A percentile compares a stretch with the other conserved stretches of the same genome.
Evolutionary conservation across 306 rosid species (phyloP).

Genomic region (Styphnolobium japonicum): DNA sequence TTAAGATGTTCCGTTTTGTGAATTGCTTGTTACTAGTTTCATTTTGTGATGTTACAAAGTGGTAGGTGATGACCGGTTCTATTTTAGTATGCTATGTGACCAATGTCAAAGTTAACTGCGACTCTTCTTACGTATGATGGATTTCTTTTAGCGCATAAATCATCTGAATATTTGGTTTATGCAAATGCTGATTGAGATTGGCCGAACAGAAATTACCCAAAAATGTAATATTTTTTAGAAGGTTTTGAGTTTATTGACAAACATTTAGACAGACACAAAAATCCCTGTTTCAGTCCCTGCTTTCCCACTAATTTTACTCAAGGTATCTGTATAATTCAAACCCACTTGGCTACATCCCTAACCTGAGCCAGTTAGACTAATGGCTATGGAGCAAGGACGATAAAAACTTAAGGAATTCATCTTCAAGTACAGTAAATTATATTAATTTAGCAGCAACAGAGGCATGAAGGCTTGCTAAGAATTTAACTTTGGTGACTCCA

Average conservation of each 20-base stretch:
- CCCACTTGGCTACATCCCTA: background rate
- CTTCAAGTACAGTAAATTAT: background rate
- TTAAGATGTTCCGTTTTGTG: background rate
- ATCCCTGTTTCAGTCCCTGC: background rate
- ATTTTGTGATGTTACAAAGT: background rate
- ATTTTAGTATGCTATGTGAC: background rate
- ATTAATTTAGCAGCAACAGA: background rate
- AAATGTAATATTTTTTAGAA: background rate
- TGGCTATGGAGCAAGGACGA: background rate
- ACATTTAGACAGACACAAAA: background rate
- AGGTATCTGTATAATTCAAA: background rate
- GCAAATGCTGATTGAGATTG: background rate
- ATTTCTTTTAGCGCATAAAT: background rate
- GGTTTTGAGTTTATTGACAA: too few relatives aligned
- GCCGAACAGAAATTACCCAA: background rate
- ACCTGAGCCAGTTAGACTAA: background rate
- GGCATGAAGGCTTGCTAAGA: background rate
- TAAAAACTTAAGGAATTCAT: background rate
- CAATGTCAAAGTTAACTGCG: background rate
- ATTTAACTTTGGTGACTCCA: background rate
- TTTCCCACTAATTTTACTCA: background rate
- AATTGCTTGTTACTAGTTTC: too few relatives aligned
- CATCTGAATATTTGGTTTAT: background rate
- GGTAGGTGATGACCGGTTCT: slow-evolving; percentile 21
- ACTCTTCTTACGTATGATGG: background rate